A percentile compares a stretch with the other conserved stretches of the same genome.
phyloP scores from a whole-genome alignment of 225 moss, liverwort and hornwort species.

The Polytrichum formosum region DNA sequence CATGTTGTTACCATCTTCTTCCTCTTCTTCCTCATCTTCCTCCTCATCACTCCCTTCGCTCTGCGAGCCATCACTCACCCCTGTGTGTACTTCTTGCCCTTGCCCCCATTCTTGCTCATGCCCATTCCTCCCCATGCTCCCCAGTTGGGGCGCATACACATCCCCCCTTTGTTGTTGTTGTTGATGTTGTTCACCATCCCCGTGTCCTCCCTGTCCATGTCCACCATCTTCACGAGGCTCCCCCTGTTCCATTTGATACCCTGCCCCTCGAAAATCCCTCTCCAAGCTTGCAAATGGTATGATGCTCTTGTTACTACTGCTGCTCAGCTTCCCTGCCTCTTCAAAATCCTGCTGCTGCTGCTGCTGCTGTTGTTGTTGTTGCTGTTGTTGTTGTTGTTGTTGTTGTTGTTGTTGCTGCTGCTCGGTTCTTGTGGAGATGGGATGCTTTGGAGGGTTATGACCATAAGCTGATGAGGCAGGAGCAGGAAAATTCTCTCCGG shows the following conservation, averaged over 20 bases:
- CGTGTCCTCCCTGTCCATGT: slow-evolving; percentile 26
- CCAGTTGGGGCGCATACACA: slow-evolving; percentile 38
- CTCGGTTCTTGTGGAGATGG: slow-evolving; percentile 12
- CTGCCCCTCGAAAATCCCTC: slow-evolving; percentile 59
- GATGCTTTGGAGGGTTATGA: slow-evolving; percentile 29
- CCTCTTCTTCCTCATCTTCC: slow-evolving; percentile 74
- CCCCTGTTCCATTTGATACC: slow-evolving; percentile 65
- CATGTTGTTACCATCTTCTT: slow-evolving; percentile 25
- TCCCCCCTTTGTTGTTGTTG: background rate
- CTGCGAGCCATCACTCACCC: slow-evolving; percentile 68
- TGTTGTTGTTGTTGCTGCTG: background rate
- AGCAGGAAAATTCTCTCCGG: slow-evolving; percentile 11
- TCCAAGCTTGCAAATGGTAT: slow-evolving; percentile 43
- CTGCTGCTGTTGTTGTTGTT: background rate
- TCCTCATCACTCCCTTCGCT: slow-evolving; percentile 77
- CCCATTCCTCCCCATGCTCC: slow-evolving; percentile 10
- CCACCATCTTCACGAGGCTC: slow-evolving; percentile 45
- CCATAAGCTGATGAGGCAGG: slow-evolving; percentile 18
- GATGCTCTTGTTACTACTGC: slow-evolving; percentile 8
- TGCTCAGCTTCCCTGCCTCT: slow-evolving; percentile 22
- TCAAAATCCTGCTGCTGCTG: slow-evolving; percentile 21
- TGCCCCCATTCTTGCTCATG: slow-evolving; percentile 69
- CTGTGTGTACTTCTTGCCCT: slow-evolving; percentile 42
- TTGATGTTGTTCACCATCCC: slow-evolving; percentile 39
- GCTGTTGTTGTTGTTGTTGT: background rate